Evolutionary conservation across 352 stramenopile genomes (phyloP).

Genomic region (Plasmopara viticola): DNA sequence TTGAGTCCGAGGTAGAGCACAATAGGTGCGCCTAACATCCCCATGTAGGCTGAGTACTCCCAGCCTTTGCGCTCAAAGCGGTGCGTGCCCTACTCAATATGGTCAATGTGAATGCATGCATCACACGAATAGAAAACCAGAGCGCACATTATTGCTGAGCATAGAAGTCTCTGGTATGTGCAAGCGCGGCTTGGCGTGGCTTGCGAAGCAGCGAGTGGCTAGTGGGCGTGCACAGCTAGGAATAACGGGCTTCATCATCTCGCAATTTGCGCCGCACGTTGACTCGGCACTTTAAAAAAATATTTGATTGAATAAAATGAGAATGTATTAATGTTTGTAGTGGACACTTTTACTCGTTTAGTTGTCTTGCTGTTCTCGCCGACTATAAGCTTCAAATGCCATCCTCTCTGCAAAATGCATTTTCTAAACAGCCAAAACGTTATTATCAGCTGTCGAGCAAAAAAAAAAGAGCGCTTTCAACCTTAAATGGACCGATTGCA

Average conservation of each 20-base stretch:
- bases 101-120: not conserved
- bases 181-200: slow-evolving; percentile 43
- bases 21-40: slow-evolving; percentile 58
- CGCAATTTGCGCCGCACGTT: not conserved
- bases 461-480: slow-evolving; percentile 4
- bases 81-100: slow-evolving; percentile 52
- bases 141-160: slow-evolving; percentile 80
- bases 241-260: slow-evolving; percentile 17
- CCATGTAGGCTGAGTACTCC: slow-evolving; percentile 79
- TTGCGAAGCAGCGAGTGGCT: slow-evolving; percentile 47
- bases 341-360: slow-evolving; percentile 6
- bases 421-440: slow-evolving; percentile 25
- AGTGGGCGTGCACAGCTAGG: slow-evolving; percentile 26
- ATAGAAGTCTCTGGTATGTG: slow-evolving; percentile 84
- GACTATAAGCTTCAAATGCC: slow-evolving; percentile 41
- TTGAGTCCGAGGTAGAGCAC: slow-evolving; percentile 72
- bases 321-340: slow-evolving; percentile 1
- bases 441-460: not conserved
- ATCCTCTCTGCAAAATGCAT: slow-evolving; percentile 72
- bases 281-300: not conserved
- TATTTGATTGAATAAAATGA: slow-evolving; percentile 20
- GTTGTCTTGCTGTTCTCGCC: slow-evolving; percentile 22
- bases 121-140: not conserved
- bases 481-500: slow-evolving; percentile 37
- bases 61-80: slow-evolving; percentile 76